Evolutionary conservation across 768 basidiomycete genomes (phyloP).

Genomic region (Leccinum variicolor): DNA sequence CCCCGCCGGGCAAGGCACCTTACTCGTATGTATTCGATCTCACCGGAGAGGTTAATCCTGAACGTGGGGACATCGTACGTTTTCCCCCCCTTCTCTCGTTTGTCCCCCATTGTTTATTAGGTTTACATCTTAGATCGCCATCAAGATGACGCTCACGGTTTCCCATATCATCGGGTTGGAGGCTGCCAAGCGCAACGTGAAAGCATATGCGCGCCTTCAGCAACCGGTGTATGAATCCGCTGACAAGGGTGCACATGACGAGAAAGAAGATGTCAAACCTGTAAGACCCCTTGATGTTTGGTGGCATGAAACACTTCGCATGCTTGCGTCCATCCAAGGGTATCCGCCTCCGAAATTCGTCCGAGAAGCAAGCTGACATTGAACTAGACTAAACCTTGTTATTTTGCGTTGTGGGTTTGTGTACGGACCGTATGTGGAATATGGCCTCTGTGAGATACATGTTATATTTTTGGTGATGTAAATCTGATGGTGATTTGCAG

Average conservation of each 20-base stretch:
- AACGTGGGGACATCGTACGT: constrained; percentile 71
- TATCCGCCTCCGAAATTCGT: constrained; percentile 27
- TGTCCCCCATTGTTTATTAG: constrained; percentile 1
- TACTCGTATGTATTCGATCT: constrained; percentile 85
- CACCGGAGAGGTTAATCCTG: constrained; percentile 74
- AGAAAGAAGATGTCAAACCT: constrained; percentile 75
- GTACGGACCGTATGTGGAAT: constrained; percentile 80
- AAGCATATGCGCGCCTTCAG: constrained; percentile 74
- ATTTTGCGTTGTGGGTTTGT: constrained; percentile 71
- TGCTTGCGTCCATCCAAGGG: constrained; percentile 71
- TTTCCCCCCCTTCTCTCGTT: neutral
- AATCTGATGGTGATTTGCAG: constrained; percentile 35
- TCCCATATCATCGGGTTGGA: constrained; percentile 69
- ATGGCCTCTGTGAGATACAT: constrained; percentile 54
- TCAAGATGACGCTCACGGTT: constrained; percentile 68
- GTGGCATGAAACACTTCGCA: constrained; percentile 86
- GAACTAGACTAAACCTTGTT: constrained; percentile 69
- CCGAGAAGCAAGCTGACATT: constrained; percentile 5
- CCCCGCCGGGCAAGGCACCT: constrained; percentile 61
- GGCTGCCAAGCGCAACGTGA: constrained; percentile 75
- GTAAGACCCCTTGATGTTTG: constrained; percentile 67
- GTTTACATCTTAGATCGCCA: constrained; percentile 58
- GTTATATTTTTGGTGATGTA: constrained; percentile 6
- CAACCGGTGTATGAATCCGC: constrained; percentile 77
- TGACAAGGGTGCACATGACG: constrained; percentile 60